Base-by-base conservation (phyloP, 176 grass and related monocot species). In the Neostapfia colusana region DNA sequence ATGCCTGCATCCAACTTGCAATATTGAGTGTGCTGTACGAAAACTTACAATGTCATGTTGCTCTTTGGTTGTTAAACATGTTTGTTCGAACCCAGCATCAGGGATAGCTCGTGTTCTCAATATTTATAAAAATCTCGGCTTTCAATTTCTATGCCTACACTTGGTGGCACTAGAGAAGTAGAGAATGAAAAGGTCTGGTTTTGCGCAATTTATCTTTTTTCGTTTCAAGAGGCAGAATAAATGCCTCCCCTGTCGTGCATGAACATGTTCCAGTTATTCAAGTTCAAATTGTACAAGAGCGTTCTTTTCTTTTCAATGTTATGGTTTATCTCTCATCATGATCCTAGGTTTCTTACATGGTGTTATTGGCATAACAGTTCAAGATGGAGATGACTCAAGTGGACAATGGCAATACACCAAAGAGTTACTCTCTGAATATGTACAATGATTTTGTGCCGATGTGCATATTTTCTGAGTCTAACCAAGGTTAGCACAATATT, bases 311-410 rank as follows among this genome's bases (percentile, higher is more conserved):
- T 74, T 73, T 56, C 16, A 43, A 26, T 65, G 27, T 4, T 70
- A 9, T 54, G 12, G n/a, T 37, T 49, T 9, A 43, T 39, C 34
- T 31, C 23, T 64, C 85, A 15, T 63, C 49, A 63, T 55, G 53
- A 17, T 44, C 24, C 23, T 76, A 64, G 50, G 18, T 70, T 81
- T 81, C 78, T 86, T 63, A 86, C 27, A 70, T 35, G 7, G 2
- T 84, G 20, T 66, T 81, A 56, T 73, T 63, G 55, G 39, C 69
- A 61, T 75, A 56, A 65, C 89, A 92, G 89, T 92, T 97, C 79
- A 97, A 97, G 85, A 90, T 97, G 93, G 93, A 97, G 85, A 90
- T 97, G 93, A 83, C 87, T 75, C 87, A 97, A 75, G 61, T 60
- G 15, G 77, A 86, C 49, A 88, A 84, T 71, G 90, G 82, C 15